Percentiles rank a stretch among this genome's conserved stretches.
Evolutionary conservation across 106 monocot genomes (phyloP).

Genomic region (Xerophyta viscosa): DNA sequence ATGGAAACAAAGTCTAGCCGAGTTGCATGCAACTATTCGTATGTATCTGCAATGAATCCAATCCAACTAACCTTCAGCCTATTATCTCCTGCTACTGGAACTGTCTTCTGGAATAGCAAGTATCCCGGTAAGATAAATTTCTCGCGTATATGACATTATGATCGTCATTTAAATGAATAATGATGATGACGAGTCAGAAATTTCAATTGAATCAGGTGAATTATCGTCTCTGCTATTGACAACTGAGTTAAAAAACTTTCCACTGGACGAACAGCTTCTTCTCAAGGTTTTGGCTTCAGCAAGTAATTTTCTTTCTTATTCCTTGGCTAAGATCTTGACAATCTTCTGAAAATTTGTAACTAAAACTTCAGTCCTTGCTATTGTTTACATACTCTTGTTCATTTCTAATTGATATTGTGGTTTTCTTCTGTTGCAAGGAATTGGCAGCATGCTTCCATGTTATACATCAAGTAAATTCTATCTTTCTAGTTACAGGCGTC

Average conservation of each 20-base stretch:
- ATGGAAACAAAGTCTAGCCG: conserved; percentile 46
- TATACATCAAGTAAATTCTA: conserved; percentile 51
- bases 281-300: conserved; percentile 55
- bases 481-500: neutral
- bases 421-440: conserved; percentile 33
- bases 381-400: neutral
- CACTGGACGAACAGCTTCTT: conserved; percentile 56
- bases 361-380: neutral
- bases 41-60: conserved; percentile 61
- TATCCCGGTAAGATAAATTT: conserved; percentile 36
- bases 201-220: conserved; percentile 33
- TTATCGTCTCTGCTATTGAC: conserved; percentile 39
- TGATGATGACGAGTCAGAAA: no score
- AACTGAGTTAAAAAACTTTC: conserved; percentile 52
- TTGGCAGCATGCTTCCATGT: conserved; percentile 52
- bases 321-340: no score
- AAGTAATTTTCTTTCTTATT: conserved; percentile 24
- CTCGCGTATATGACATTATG: neutral
- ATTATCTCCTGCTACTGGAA: conserved; percentile 76
- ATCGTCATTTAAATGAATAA: no score
- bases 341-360: no score
- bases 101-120: conserved; percentile 57
- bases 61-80: conserved; percentile 33
- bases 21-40: conserved; percentile 34
- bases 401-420: neutral